Conservation (phyloP, 163 green algal genomes). For the Scenedesmus sp. region DNA sequence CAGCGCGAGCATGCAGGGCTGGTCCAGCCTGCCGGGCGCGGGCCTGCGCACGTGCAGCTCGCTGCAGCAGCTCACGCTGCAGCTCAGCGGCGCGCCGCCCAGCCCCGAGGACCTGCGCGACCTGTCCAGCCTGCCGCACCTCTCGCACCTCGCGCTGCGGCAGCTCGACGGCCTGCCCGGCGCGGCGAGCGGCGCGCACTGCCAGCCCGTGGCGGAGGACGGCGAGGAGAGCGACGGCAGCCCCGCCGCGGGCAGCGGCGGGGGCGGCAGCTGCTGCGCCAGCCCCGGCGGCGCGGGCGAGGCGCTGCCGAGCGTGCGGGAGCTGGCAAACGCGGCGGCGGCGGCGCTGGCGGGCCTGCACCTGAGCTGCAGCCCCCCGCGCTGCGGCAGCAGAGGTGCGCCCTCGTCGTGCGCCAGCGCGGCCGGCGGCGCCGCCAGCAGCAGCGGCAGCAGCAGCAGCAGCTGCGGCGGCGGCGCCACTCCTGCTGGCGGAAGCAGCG, state of each 20-base stretch:
- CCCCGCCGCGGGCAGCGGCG: background rate
- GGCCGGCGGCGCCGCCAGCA: background rate
- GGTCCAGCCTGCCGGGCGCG: conserved; percentile 31
- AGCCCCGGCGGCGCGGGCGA: conserved; percentile 2
- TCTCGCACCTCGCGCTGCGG: conserved; percentile 24
- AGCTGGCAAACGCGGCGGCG: background rate
- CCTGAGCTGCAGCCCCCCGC: background rate
- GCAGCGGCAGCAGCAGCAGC: conserved; percentile 31
- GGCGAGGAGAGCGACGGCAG: no score
- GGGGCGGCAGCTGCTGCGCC: background rate
- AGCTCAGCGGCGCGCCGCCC: conserved; percentile 25
- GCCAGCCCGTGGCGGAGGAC: no score
- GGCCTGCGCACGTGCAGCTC: conserved; percentile 39
- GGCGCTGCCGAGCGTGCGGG: background rate
- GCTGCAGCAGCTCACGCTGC: conserved; percentile 38
- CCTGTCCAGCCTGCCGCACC: conserved; percentile 5
- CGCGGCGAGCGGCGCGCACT: no score
- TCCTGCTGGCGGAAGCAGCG: background rate
- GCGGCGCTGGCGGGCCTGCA: conserved; percentile 5
- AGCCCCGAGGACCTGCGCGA: conserved; percentile 19
- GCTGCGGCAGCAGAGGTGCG: conserved; percentile 8
- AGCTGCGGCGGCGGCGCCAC: background rate
- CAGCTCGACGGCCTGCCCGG: background rate
- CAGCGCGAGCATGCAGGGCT: background rate
- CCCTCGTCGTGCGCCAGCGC: background rate